phyloP scores from a whole-genome alignment of 2,329 filamentous ascomycete genomes.

The Coniochaeta sp. region DNA sequence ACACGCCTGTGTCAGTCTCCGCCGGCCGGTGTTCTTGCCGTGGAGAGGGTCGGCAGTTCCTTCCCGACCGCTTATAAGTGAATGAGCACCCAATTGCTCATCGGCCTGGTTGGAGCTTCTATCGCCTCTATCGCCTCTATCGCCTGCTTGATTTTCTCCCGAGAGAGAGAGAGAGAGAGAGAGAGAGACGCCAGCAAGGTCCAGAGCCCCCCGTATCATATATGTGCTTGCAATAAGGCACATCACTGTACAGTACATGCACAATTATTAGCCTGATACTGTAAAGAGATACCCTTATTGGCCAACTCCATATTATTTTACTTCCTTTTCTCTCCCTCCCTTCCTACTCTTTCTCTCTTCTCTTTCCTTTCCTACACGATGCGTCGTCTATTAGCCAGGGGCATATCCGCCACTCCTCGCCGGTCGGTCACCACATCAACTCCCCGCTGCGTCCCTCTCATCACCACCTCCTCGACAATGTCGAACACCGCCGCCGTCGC shows the following conservation, averaged over 20 bases:
- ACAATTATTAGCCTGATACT: background rate
- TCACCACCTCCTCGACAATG: slow-evolving; percentile 14
- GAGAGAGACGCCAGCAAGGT: too few species aligned
- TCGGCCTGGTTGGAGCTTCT: background rate
- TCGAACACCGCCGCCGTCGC: slow-evolving; percentile 27
- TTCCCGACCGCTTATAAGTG: background rate
- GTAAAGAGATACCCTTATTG: background rate
- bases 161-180: too few species aligned
- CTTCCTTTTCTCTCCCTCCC: background rate
- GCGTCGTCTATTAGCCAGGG: slow-evolving; percentile 38
- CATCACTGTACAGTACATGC: background rate
- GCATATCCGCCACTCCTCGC: slow-evolving; percentile 26
- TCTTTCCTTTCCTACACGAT: slow-evolving; percentile 21
- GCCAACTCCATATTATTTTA: background rate
- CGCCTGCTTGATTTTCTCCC: background rate
- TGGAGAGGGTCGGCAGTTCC: background rate
- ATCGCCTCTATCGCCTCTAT: too few species aligned
- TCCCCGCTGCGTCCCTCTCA: slow-evolving; percentile 6
- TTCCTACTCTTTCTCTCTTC: slow-evolving; percentile 1
- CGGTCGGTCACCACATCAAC: slow-evolving; percentile 16
- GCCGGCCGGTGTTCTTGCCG: background rate
- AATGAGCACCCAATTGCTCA: background rate
- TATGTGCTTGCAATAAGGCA: background rate
- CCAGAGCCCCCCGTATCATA: background rate
- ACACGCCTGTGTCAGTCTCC: too few species aligned